Base-by-base conservation (phyloP, 2,329 filamentous ascomycete genomes). In the Furcasterigmium furcatum region DNA sequence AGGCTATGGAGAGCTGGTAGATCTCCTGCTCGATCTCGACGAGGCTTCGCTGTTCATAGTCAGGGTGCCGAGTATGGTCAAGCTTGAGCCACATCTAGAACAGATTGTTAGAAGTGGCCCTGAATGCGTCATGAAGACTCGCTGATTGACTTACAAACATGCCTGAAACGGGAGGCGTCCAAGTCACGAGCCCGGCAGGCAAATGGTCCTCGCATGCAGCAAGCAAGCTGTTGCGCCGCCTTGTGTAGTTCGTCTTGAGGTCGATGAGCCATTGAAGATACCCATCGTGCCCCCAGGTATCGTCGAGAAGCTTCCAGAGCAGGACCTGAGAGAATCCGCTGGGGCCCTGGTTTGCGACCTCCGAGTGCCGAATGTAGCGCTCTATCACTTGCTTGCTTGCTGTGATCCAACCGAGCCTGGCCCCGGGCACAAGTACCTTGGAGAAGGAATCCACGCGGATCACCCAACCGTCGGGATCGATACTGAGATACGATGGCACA, bases 141-240 rank as follows among this genome's bases (percentile, higher is more conserved):
- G n/a, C n/a, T n/a, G n/a, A n/a, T n/a, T n/a, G 30, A 82, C 85
- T 76, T 68, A 89, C 86, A 79, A 99, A 99, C 94, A 99, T 99
- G 62, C 92, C 92, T 1, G 91, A 89, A 46, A 77, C 79, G 1
- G 92, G 91, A 1, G 88, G 79, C 21, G 73, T 79, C 91, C 91
- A 97, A 63, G 74, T 82, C 16, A 90, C 86, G 27, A 96, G 73
- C 19, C 87, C 84, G 20, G 62, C 69, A 0, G 91, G 91, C 18
- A 96, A 69, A 55, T 86, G 80, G 52, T 81, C 79, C 65, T 94
- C 88, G 61, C 91, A 96, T 0, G 91, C 90, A 7, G 77, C 74
- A 5, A 96, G 72, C 46, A 99, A 80, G 21, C 81, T 77, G 60
- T 97, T 79, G 46, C 94, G 75, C 49, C 92, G 81, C 53, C 74